A percentile compares a stretch with the other conserved stretches of the same genome.
phyloP scores from a whole-genome alignment of 1,139 yeast genomes.

The Ashbya aceris region DNA sequence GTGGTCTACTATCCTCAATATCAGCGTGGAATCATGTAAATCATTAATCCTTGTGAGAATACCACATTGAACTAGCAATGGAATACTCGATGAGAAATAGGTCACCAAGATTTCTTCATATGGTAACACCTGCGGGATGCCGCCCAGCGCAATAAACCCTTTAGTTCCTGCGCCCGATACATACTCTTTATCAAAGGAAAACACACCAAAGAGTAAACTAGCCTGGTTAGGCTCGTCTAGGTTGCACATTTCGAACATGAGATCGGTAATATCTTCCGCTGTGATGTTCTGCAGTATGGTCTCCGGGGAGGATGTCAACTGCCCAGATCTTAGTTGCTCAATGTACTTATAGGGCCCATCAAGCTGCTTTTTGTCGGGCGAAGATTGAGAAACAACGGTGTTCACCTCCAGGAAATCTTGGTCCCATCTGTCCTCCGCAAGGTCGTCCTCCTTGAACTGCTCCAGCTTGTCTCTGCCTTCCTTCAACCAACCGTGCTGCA shows the following conservation, averaged over 20 bases:
- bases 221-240: neutral
- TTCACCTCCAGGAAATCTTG: constrained; percentile 15
- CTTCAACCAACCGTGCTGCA: constrained; percentile 23
- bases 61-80: constrained; percentile 21
- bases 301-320: neutral
- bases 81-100: constrained; percentile 7
- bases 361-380: constrained; percentile 1
- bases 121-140: constrained; percentile 15
- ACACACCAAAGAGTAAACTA: constrained; percentile 1
- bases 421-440: constrained; percentile 23
- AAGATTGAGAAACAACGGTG: neutral
- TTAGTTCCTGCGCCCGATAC: constrained; percentile 3
- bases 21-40: constrained; percentile 12
- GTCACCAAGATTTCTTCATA: constrained; percentile 12
- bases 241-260: neutral
- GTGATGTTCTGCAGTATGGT: neutral
- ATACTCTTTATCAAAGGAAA: constrained; percentile 6
- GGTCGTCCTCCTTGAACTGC: constrained; percentile 16
- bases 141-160: constrained; percentile 21
- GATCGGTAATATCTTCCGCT: constrained; percentile 1
- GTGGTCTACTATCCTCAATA: constrained; percentile 10
- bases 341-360: constrained; percentile 1
- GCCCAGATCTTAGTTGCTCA: constrained; percentile 1
- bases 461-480: constrained; percentile 12
- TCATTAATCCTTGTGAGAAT: constrained; percentile 15